phyloP scores from a whole-genome alignment of 1,284 basidiomycete species.

The Moniliophthora roreri region DNA sequence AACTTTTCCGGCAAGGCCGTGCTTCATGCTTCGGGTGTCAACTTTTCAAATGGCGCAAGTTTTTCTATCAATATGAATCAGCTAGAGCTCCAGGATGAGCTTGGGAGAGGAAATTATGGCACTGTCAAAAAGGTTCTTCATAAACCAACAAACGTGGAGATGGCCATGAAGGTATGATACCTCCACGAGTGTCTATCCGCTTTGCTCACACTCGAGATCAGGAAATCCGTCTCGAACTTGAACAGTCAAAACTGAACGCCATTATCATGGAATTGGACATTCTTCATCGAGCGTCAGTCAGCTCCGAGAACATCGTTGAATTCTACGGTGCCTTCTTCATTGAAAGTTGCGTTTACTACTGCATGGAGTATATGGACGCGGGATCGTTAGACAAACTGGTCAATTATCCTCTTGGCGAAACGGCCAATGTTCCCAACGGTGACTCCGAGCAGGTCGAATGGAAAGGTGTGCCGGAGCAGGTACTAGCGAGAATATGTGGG shows the following conservation, averaged over 20 bases:
- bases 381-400: conserved; percentile 89
- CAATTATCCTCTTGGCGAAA: conserved; percentile 30
- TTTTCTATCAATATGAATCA: conserved; percentile 97
- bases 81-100: conserved; percentile 87
- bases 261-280: conserved; percentile 99
- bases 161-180: conserved; percentile 93
- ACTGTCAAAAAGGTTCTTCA: conserved; percentile 96
- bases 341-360: conserved; percentile 98
- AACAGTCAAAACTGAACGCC: conserved; percentile 90
- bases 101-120: conserved; percentile 96
- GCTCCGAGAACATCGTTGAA: conserved; percentile 91
- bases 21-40: conserved; percentile 89
- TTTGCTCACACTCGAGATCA: conserved; percentile 31
- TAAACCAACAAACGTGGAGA: conserved; percentile 90
- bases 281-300: conserved; percentile 78
- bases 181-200: conserved; percentile 1
- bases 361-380: conserved; percentile 99
- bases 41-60: conserved; percentile 91
- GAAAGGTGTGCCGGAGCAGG: conserved; percentile 77
- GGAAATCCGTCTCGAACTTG: conserved; percentile 98
- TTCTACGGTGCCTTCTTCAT: conserved; percentile 99
- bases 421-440: conserved; percentile 5
- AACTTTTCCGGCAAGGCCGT: conserved; percentile 95
- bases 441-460: conserved; percentile 26
- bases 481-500: conserved; percentile 82